Base-by-base conservation (phyloP, 768 basidiomycete genomes). In the Pleurotus pulmonarius region DNA sequence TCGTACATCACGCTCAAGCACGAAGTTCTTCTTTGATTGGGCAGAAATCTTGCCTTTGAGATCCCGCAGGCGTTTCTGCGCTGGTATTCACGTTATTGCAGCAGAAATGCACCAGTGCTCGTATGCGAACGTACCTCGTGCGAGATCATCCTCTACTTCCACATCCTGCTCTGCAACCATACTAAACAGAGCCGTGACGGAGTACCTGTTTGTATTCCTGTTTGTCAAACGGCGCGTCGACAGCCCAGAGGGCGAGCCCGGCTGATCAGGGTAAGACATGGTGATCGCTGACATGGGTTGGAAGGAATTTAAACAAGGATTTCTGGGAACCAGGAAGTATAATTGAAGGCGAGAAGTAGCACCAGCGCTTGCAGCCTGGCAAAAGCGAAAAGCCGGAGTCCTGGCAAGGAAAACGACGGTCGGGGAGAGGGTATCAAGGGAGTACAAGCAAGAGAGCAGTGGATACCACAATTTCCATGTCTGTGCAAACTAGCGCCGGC, bases 1-100 rank as follows among this genome's bases (percentile, higher is more conserved):
- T 49, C 97, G 89, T 34, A 99, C 97, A 71, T 99, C 97, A 45
- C 97, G 88, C 70, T 99, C 97, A 9, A 99, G 83, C 40, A 99
- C 97, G 65, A 99, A 99, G 75, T 99, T 99, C 85, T 98, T 98
- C 82, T 99, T 99, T 55, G 93, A 95, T 74, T 98, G 97, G 0
- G 94, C 90, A 12, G 97, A 98, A 58, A 99, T 99, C 68, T 94
- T 91, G 24, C 88, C 84, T 76, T 99, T 99, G 60, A 99, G 81
- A 64, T 99, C 97, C 26, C 97, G 82, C 26, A 99, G 77, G 46
- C 96, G 93, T 73, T 96, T 98, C 78, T 99, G 97, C 48, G 97
- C 97, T 94, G 68, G 44, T 49, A 56, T 59, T 34, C 29, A 34
- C 29, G 29, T 34, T 34, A 34, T 34, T 34, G 29, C 7, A 34